Base-by-base conservation (phyloP, 345 rosid species). In the Aquilaria malaccensis region DNA sequence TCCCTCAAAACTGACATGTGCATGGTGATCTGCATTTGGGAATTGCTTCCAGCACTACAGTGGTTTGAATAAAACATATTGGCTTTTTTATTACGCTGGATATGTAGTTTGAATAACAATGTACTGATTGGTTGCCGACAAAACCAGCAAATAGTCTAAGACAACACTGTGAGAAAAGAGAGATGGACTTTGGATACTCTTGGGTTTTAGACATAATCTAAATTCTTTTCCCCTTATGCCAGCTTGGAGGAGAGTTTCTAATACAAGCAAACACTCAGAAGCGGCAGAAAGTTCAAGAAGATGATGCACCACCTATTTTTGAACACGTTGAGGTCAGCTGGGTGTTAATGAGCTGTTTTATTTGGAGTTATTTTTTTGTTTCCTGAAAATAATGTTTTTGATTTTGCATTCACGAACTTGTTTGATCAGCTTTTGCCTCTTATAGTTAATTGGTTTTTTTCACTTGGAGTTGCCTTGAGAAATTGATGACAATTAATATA, bases 251-350 rank as follows among this genome's bases (percentile, higher is more conserved):
- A 55, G 97, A 85, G 68, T 95, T 88, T 75, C 86, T 86, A 11
- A 95, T 95, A 78, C 95, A 81, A 78, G 96, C 97, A 50, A 91
- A 91, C 60, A 91, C 85, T 55, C 85, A 78, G 57, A 95, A 95
- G 79, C 91, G 97, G 15, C 89, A 74, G 56, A 91, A 85, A 77
- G 66, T 85, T 68, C 79, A 79, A 69, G 88, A 73, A 59, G 81
- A 81, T 67, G 82, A 76, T 64, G 72, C 60, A 74, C 63, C 80
- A 15, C 14, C 69, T 67, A 74, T 63, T 71, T 74, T 77, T 62
- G 84, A 88, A 68, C 80, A 52, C 70, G 73, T 74, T 45, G 95
- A 88, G 91, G 97, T 88, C 74, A 41, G 70, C 50, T 67, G 59
- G 50, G 66, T 30, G 47, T 67, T 48, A 7, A 11, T 37, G 37